A percentile compares a stretch with the other conserved stretches of the same genome.
Evolutionary conservation across 2,329 filamentous ascomycete genomes (phyloP).

Genomic region (Dryadomyces quercus-mongolicae): DNA sequence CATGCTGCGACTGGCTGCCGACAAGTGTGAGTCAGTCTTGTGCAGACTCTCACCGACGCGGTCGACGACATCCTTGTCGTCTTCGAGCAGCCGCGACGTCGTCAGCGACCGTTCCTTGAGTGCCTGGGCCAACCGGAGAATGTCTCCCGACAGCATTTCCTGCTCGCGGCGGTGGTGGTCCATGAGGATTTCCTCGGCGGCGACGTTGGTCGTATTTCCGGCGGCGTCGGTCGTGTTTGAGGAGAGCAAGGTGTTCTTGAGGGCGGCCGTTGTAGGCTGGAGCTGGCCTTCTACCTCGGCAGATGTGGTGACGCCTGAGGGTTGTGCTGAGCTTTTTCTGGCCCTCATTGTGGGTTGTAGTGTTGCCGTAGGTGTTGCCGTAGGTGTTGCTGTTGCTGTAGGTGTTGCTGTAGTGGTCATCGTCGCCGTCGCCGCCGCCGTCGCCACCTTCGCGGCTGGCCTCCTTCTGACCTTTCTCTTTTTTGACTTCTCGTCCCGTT

Average conservation of each 20-base stretch:
- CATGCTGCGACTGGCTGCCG: constrained; percentile 66
- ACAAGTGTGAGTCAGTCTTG: constrained; percentile 63
- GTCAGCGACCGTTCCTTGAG: constrained; percentile 64
- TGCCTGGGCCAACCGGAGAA: constrained; percentile 67
- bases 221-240: constrained; percentile 7
- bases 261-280: constrained; percentile 19
- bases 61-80: constrained; percentile 58
- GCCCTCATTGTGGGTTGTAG: background rate
- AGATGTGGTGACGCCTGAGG: constrained; percentile 2
- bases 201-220: constrained; percentile 21
- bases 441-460: too few relatives aligned
- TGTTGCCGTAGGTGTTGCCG: background rate
- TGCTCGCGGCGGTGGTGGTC: constrained; percentile 71
- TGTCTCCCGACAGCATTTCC: constrained; percentile 66
- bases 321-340: background rate
- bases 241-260: constrained; percentile 19
- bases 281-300: constrained; percentile 4
- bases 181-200: constrained; percentile 58
- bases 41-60: constrained; percentile 65
- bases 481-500: too few relatives aligned
- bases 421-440: background rate
- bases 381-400: background rate
- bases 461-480: constrained; percentile 10
- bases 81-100: constrained; percentile 60
- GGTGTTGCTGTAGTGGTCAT: constrained; percentile 3